Evolutionary conservation across 495 filamentous ascomycete genomes (phyloP).

Genomic region (Cercophora newfieldiana): DNA sequence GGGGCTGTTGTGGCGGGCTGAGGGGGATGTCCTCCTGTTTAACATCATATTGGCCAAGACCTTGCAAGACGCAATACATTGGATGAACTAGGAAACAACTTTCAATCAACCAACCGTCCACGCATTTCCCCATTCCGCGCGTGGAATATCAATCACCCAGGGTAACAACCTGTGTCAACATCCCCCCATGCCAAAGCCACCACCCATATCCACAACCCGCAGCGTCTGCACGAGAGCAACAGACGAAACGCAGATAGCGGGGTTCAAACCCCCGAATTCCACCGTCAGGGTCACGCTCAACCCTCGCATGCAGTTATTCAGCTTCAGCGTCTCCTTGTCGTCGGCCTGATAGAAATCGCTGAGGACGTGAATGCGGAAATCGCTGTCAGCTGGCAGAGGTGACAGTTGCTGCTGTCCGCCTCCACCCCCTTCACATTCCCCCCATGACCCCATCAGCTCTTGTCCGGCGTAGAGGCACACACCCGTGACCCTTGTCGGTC

Average conservation of each 20-base stretch:
- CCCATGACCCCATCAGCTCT: neutral
- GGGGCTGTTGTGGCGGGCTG: too few species aligned
- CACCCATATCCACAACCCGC: neutral
- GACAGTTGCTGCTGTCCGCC: neutral
- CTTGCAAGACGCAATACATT: too few species aligned
- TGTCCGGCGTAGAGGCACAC: neutral
- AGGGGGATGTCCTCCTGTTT: too few species aligned
- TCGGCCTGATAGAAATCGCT: neutral
- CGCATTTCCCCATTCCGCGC: too few species aligned
- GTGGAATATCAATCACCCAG: too few species aligned
- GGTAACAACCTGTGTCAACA: too few species aligned
- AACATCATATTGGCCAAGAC: too few species aligned
- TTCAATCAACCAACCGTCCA: too few species aligned
- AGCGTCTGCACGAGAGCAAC: neutral
- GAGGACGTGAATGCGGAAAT: neutral
- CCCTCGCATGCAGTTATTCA: neutral
- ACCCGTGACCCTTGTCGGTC: neutral
- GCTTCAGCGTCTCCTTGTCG: neutral
- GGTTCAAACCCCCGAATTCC: neutral
- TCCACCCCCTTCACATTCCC: too few species aligned
- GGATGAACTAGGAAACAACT: too few species aligned
- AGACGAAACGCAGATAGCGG: neutral
- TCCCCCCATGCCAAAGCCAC: too few species aligned
- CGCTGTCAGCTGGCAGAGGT: neutral
- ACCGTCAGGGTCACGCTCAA: constrained; percentile 6